Evolutionary conservation across 768 basidiomycete species (phyloP).

Genomic region (Boletus huronensis): DNA sequence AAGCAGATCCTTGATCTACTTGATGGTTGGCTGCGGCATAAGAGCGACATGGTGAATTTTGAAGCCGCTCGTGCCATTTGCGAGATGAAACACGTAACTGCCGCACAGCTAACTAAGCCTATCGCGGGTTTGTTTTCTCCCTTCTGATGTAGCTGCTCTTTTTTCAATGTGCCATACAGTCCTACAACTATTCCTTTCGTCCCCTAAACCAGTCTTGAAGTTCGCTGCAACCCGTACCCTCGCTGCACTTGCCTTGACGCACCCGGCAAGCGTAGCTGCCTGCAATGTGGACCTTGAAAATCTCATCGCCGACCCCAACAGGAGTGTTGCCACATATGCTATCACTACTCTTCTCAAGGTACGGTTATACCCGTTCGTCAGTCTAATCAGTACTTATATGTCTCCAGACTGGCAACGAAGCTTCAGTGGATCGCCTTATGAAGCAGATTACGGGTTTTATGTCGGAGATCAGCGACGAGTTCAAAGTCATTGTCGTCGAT

Average conservation of each 20-base stretch:
- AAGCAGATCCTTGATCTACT: slow-evolving; percentile 90
- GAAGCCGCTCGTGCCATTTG: slow-evolving; percentile 97
- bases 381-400: slow-evolving; percentile 3
- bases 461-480: slow-evolving; percentile 99
- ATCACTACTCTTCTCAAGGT: slow-evolving; percentile 98
- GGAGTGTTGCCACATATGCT: slow-evolving; percentile 96
- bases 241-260: slow-evolving; percentile 79
- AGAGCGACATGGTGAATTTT: slow-evolving; percentile 99
- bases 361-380: slow-evolving; percentile 1
- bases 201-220: slow-evolving; percentile 91
- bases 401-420: slow-evolving; percentile 91
- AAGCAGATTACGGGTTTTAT: slow-evolving; percentile 99
- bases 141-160: not conserved
- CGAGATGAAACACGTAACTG: slow-evolving; percentile 84
- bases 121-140: slow-evolving; percentile 66
- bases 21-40: slow-evolving; percentile 94
- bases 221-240: slow-evolving; percentile 97
- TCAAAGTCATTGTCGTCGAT: slow-evolving; percentile 99
- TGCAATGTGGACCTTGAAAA: slow-evolving; percentile 98
- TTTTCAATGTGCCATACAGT: slow-evolving; percentile 44
- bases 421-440: slow-evolving; percentile 97
- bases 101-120: slow-evolving; percentile 76
- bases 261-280: slow-evolving; percentile 81
- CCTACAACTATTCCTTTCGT: slow-evolving; percentile 92
- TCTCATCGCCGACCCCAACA: slow-evolving; percentile 91